Evolutionary conservation across 2,329 filamentous ascomycete species (phyloP).

Genomic region (Alternaria tenuissima): DNA sequence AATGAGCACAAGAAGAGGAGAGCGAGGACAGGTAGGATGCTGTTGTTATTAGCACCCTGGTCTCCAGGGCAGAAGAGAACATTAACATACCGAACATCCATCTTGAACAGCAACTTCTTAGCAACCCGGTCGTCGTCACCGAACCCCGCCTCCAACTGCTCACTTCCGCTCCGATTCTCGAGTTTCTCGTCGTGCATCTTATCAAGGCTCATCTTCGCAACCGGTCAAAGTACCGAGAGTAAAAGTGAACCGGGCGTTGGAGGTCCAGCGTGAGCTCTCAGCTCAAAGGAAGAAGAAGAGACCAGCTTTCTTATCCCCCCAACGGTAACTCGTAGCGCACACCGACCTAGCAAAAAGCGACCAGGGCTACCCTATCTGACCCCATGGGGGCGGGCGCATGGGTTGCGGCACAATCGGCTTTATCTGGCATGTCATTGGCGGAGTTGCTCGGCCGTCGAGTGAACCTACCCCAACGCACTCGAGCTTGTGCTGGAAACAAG

Average conservation of each 20-base stretch:
- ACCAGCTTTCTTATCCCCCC: not conserved
- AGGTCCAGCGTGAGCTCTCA: not conserved
- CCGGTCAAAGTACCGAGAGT: not conserved
- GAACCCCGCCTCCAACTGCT: slow-evolving; percentile 28
- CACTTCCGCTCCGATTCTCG: slow-evolving; percentile 24
- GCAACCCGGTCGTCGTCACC: slow-evolving; percentile 20
- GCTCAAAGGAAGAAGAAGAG: not conserved
- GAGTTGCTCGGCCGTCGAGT: not conserved
- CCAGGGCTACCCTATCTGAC: not conserved
- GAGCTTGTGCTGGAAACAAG: slow-evolving; percentile 4
- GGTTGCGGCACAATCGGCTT: not conserved
- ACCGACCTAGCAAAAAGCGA: not conserved
- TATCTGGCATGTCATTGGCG: not conserved
- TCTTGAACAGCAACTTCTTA: slow-evolving; percentile 59
- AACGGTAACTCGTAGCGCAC: not conserved
- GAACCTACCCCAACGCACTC: not conserved
- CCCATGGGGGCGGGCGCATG: slow-evolving; percentile 7
- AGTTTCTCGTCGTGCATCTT: slow-evolving; percentile 41
- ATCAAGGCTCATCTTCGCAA: slow-evolving; percentile 14
- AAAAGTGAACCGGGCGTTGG: not conserved
- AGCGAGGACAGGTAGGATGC: slow-evolving; percentile 69
- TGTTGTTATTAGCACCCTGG: slow-evolving; percentile 34
- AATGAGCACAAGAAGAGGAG: slow-evolving; percentile 72
- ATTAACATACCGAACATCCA: slow-evolving; percentile 58
- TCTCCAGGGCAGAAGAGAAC: not conserved